A percentile compares a stretch with the other conserved stretches of the same genome.
These are phyloP conservation scores for Chenopodium formosanum DNA, from an alignment of 148 eudicot species.

Conservation along the genomic window DNA sequence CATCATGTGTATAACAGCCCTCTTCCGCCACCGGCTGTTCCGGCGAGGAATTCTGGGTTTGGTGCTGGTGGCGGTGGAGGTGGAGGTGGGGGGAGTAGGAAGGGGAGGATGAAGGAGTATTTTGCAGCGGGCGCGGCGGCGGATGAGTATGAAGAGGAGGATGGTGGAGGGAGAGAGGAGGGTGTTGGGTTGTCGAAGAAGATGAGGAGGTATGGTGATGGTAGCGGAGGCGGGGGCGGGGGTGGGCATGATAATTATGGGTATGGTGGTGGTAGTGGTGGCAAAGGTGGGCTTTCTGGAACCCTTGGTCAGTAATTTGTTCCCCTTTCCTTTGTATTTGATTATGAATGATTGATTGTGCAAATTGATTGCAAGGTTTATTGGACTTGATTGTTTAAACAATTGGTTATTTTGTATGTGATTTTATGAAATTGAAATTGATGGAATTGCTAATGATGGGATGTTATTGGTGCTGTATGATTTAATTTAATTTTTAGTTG, in stretches of 20 bases:
- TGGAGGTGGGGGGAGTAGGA: conserved; percentile 30
- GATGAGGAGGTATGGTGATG: conserved; percentile 30
- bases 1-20: conserved; percentile 30
- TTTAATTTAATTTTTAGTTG: not conserved
- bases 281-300: conserved; percentile 42
- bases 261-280: conserved; percentile 43
- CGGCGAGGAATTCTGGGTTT: conserved; percentile 23
- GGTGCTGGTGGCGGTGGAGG: conserved; percentile 20
- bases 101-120: conserved; percentile 36
- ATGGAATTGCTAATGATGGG: not conserved
- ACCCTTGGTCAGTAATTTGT: conserved; percentile 43
- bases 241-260: conserved; percentile 23
- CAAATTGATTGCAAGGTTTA: not conserved
- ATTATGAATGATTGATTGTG: not conserved
- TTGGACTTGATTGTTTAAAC: not conserved
- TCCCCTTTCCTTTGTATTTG: not conserved
- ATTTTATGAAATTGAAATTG: not conserved
- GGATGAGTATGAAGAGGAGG: conserved; percentile 36
- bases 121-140: conserved; percentile 15
- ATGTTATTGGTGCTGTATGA: not conserved
- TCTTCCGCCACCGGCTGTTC: conserved; percentile 21
- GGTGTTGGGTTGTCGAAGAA: conserved; percentile 33
- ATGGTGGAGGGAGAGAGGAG: conserved; percentile 36
- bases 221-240: conserved; percentile 8
- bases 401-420: not conserved